Conservation (phyloP, 139 green algal genomes). For the Tetraselmis striata region DNA sequence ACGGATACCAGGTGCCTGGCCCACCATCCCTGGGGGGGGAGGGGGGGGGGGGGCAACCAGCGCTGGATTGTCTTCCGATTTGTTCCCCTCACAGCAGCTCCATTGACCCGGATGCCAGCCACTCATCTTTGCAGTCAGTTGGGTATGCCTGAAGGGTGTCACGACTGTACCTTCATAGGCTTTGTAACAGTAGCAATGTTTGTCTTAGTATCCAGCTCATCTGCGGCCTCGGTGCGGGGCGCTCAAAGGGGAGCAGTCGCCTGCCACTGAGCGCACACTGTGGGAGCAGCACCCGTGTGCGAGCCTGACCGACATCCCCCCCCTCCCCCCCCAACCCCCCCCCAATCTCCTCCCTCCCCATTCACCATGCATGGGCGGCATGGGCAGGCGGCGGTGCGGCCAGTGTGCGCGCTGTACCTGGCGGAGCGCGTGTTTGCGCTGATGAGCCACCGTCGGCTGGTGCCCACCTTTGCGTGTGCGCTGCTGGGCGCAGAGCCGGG, state of each 20-base stretch:
- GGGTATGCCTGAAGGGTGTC: no score
- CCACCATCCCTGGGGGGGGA: no score
- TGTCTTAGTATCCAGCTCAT: not conserved
- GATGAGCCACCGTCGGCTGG: conserved; percentile 30
- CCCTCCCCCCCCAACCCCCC: no score
- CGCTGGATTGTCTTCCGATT: no score
- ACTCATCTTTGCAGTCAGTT: no score
- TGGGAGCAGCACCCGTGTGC: conserved; percentile 5
- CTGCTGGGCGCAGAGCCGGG: conserved; percentile 31
- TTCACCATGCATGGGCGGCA: not conserved
- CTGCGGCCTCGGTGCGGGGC: not conserved
- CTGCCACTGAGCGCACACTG: conserved; percentile 3
- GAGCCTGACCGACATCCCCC: no score
- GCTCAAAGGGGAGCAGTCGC: not conserved
- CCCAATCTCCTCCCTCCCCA: conserved; percentile 2
- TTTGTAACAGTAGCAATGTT: no score
- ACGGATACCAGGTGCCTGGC: not conserved
- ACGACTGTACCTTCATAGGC: no score
- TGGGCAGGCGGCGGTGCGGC: conserved; percentile 22
- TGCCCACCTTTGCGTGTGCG: conserved; percentile 40
- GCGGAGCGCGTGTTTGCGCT: conserved; percentile 70
- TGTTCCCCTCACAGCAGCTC: no score
- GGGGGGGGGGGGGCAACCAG: no score
- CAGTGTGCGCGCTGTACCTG: conserved; percentile 51
- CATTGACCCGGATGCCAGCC: no score